Evolutionary conservation across 257 asterid genomes (phyloP).

Genomic region (Ilex aquifolium): DNA sequence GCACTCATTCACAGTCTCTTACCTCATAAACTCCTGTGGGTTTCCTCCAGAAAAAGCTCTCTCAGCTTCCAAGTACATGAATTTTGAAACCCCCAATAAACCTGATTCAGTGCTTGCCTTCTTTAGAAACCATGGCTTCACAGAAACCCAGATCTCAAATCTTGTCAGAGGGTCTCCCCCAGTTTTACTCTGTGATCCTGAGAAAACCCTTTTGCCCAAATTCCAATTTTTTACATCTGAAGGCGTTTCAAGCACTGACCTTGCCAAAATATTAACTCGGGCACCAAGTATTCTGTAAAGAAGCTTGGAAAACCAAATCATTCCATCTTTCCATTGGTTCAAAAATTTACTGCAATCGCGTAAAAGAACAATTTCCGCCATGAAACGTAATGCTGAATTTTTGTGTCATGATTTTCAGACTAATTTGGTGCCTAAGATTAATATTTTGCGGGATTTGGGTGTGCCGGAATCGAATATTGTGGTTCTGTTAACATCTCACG

Average conservation of each 20-base stretch:
- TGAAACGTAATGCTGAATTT: background rate
- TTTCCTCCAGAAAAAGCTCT: constrained; percentile 22
- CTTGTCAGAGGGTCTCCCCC: background rate
- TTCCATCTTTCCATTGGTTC: constrained; percentile 12
- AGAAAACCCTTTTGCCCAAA: constrained; percentile 22
- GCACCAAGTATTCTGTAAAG: constrained; percentile 11
- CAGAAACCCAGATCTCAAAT: constrained; percentile 5
- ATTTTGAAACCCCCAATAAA: constrained; percentile 6
- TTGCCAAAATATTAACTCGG: background rate
- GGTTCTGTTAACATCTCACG: background rate
- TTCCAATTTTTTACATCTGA: constrained; percentile 15
- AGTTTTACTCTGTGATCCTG: constrained; percentile 6
- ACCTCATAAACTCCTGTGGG: constrained; percentile 18
- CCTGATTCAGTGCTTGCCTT: constrained; percentile 15
- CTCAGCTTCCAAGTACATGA: constrained; percentile 16
- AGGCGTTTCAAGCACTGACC: constrained; percentile 6
- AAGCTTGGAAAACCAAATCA: constrained; percentile 18
- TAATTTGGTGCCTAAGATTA: background rate
- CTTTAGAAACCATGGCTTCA: constrained; percentile 12
- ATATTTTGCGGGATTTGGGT: constrained; percentile 5
- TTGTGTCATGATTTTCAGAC: background rate
- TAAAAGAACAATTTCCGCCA: background rate
- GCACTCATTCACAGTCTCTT: constrained; percentile 5
- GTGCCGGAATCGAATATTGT: constrained; percentile 4
- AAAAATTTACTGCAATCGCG: constrained; percentile 5